Evolutionary conservation across 2,329 filamentous ascomycete species (phyloP), one percentile per base, ranked within the genome.

Genomic region (Aspergillus niger): DNA sequence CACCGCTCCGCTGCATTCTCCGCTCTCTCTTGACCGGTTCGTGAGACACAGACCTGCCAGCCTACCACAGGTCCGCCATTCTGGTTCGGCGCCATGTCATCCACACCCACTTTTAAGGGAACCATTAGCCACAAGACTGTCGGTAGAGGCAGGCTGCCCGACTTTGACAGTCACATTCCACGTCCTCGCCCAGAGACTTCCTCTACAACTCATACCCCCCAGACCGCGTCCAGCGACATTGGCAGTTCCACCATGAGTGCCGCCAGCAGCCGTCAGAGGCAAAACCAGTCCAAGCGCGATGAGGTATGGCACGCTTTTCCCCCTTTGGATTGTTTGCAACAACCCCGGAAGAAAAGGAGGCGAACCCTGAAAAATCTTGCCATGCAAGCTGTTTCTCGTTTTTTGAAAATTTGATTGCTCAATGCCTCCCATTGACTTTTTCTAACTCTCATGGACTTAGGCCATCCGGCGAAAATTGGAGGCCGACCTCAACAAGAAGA

Each of bases 401-500:
- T 24, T 38, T 22, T 8, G 20, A n/a, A 53, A 38, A 24, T 32
- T 26, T 55, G 22, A 5, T 43, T 28, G 30, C 43, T 26, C 28
- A 53, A 41, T 41, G 47, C 56, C 15, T 57, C 15, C 51, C 41
- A 8, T 22, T 13, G 50, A 48, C 49, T 26, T 30, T 28, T 58
- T 57, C 62, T 65, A 58, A 64, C 52, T 10, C 50, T 50, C 22
- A 20, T 32, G 44, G 24, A 44, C 62, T 36, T 74, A 98, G 95
- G 95, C 95, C 55, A 98, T 99, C 75, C 92, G 95, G 72, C 89
- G 88, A 73, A 98, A 97, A 83, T 90, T 99, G 83, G 95, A 99
- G 83, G 94, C 86, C 74, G 95, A 99, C 76, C 89, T 99, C 81
- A 96, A 87, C 85, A 98, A 98, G 83, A 98, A 98, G 87, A 96